Percentiles rank a stretch among this genome's conserved stretches.
phyloP scores from a whole-genome alignment of 805 yeast genomes.

The Candida multigemmis region DNA sequence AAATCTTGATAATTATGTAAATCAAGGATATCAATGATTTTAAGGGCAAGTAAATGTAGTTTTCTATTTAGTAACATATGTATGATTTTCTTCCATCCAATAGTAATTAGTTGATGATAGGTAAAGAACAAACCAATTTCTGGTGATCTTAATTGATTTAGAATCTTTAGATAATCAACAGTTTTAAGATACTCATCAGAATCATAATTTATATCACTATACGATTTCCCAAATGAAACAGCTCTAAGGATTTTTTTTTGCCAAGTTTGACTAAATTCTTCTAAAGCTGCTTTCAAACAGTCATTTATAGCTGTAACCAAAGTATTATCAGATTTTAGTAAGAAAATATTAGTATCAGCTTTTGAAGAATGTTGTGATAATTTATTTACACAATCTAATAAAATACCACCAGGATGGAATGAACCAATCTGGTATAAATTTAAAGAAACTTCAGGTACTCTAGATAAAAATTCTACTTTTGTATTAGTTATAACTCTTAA shows the following conservation, averaged over 20 bases:
- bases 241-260: conserved; percentile 77
- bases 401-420: conserved; percentile 69
- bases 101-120: conserved; percentile 35
- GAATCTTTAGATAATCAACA: conserved; percentile 51
- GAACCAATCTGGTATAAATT: conserved; percentile 79
- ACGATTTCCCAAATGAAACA: conserved; percentile 77
- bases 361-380: conserved; percentile 63
- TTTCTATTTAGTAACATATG: conserved; percentile 49
- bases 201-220: conserved; percentile 39
- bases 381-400: conserved; percentile 64
- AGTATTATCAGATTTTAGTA: conserved; percentile 33
- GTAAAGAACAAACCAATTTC: conserved; percentile 69
- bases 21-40: conserved; percentile 44
- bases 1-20: conserved; percentile 24
- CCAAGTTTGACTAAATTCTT: conserved; percentile 70
- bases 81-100: conserved; percentile 51
- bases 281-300: conserved; percentile 67
- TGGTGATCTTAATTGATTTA: conserved; percentile 58
- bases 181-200: conserved; percentile 55
- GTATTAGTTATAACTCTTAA: conserved; percentile 52
- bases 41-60: conserved; percentile 53
- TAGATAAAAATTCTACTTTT: conserved; percentile 51
- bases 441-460: conserved; percentile 49
- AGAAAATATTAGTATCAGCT: conserved; percentile 67
- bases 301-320: conserved; percentile 54